These are phyloP conservation scores for Colletotrichum siamense DNA, from an alignment of 2,329 filamentous ascomycete genomes.

Conservation along the genomic window DNA sequence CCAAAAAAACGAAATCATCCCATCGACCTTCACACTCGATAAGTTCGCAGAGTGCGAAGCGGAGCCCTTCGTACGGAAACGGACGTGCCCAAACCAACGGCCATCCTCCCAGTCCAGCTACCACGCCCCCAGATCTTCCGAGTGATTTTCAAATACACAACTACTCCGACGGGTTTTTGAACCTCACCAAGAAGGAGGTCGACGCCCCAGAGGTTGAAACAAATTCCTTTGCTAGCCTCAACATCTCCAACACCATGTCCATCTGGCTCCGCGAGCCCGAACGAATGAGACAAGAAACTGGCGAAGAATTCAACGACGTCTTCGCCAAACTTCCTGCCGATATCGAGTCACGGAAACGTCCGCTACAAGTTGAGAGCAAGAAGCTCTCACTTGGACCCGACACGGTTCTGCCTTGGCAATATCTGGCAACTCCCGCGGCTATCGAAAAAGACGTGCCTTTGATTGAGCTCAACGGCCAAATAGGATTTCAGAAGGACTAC, in stretches of 20 bases:
- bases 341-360: slow-evolving; percentile 46
- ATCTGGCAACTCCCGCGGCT: slow-evolving; percentile 56
- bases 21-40: slow-evolving; percentile 82
- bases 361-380: slow-evolving; percentile 57
- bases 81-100: slow-evolving; percentile 60
- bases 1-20: slow-evolving; percentile 82
- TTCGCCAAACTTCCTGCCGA: slow-evolving; percentile 62
- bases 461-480: slow-evolving; percentile 78
- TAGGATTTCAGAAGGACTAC: slow-evolving; percentile 77
- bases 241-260: slow-evolving; percentile 76
- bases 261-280: slow-evolving; percentile 80
- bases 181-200: slow-evolving; percentile 70
- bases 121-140: slow-evolving; percentile 70
- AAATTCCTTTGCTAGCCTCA: slow-evolving; percentile 80
- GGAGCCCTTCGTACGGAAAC: slow-evolving; percentile 70
- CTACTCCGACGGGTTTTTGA: slow-evolving; percentile 78
- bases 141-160: slow-evolving; percentile 69
- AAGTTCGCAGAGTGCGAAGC: slow-evolving; percentile 69
- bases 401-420: slow-evolving; percentile 73
- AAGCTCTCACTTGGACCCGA: slow-evolving; percentile 52
- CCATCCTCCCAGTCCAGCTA: slow-evolving; percentile 77
- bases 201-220: slow-evolving; percentile 66
- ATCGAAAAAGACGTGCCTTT: slow-evolving; percentile 64
- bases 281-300: slow-evolving; percentile 70
- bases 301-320: slow-evolving; percentile 69